These are phyloP conservation scores for Penicillium sp. DNA, from an alignment of 2,329 filamentous ascomycete genomes.

Conservation along the genomic window DNA sequence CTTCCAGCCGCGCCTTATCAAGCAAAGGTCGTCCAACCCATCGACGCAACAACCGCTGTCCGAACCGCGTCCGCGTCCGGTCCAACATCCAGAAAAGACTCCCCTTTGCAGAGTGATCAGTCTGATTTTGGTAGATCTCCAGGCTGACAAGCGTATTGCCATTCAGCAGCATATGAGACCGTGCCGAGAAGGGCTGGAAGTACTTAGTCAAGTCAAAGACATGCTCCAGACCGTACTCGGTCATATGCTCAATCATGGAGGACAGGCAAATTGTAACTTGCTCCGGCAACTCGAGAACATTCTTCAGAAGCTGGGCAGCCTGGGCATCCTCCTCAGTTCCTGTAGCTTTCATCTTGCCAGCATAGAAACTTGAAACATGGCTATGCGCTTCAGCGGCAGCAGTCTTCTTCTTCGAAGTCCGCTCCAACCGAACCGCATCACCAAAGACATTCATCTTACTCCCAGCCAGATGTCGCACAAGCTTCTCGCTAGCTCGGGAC, in stretches of 20 bases:
- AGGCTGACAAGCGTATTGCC: slow-evolving; percentile 91
- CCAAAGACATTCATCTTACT: slow-evolving; percentile 89
- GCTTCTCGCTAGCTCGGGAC: slow-evolving; percentile 85
- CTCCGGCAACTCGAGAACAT: slow-evolving; percentile 78
- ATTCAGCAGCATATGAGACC: slow-evolving; percentile 93
- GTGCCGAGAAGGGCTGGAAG: slow-evolving; percentile 89
- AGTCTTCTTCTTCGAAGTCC: slow-evolving; percentile 69
- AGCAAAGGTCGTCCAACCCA: slow-evolving; percentile 92
- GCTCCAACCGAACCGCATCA: slow-evolving; percentile 80
- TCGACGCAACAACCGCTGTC: slow-evolving; percentile 79
- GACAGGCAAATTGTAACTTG: slow-evolving; percentile 87
- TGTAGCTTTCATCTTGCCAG: slow-evolving; percentile 68
- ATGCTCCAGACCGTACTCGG: slow-evolving; percentile 88
- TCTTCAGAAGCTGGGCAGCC: slow-evolving; percentile 68
- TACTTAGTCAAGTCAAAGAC: slow-evolving; percentile 96
- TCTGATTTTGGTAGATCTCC: slow-evolving; percentile 93
- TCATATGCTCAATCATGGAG: slow-evolving; percentile 90
- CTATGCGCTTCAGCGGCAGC: slow-evolving; percentile 80
- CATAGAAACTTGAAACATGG: slow-evolving; percentile 90
- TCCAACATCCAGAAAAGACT: slow-evolving; percentile 95
- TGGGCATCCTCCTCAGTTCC: slow-evolving; percentile 51
- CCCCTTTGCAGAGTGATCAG: slow-evolving; percentile 76
- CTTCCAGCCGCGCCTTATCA: slow-evolving; percentile 67
- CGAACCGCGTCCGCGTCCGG: slow-evolving; percentile 84
- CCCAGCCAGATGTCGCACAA: slow-evolving; percentile 82